A percentile compares a stretch with the other conserved stretches of the same genome.
Conservation (phyloP, 495 filamentous ascomycete genomes). For the Parathielavia appendiculata region DNA sequence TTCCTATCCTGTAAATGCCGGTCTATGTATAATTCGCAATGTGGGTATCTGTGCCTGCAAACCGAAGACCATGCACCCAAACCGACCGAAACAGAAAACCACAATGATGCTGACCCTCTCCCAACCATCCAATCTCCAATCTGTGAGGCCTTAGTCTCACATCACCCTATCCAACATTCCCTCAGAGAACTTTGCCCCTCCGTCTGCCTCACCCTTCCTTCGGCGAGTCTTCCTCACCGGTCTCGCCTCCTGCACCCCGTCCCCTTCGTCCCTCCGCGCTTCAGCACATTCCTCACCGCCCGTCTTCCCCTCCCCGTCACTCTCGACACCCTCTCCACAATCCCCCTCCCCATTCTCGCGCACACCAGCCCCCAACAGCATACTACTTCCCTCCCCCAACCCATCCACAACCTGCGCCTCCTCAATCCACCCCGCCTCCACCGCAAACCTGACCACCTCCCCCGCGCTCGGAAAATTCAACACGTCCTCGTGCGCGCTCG, state of each 20-base stretch:
- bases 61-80: background rate
- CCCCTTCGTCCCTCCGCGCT: background rate
- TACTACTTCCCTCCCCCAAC: constrained; percentile 2
- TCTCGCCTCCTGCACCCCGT: background rate
- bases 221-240: background rate
- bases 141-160: background rate
- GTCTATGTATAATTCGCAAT: constrained; percentile 4
- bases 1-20: background rate
- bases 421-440: constrained; percentile 43
- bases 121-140: background rate
- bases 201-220: background rate
- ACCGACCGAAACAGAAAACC: background rate
- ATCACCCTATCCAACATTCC: background rate
- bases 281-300: background rate
- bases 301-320: background rate
- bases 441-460: constrained; percentile 40
- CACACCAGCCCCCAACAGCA: background rate
- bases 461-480: constrained; percentile 40
- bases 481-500: constrained; percentile 32
- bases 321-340: background rate
- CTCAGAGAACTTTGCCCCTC: background rate
- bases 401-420: constrained; percentile 40
- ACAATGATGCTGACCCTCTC: background rate
- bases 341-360: background rate
- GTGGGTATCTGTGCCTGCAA: constrained; percentile 2